Evolutionary conservation across 2,329 filamentous ascomycete species (phyloP).

Genomic region (Hymenotorrendiella dingleyae): DNA sequence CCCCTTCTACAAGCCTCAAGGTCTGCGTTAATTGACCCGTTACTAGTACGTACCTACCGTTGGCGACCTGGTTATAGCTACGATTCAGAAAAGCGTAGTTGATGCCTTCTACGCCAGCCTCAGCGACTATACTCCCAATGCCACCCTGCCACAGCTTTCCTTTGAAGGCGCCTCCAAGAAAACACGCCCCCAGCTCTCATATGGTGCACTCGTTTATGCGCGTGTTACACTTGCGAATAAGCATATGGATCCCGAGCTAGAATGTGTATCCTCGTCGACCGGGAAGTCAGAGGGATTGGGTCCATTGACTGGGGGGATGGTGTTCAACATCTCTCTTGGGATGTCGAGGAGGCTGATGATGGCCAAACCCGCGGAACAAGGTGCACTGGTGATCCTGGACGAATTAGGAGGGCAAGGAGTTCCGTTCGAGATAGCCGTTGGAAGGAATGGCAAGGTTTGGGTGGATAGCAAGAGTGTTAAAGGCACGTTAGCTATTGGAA

Average conservation of each 20-base stretch:
- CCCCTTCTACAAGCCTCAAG: not conserved
- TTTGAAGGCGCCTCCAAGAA: slow-evolving; percentile 93
- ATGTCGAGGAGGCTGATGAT: slow-evolving; percentile 77
- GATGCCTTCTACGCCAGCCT: slow-evolving; percentile 79
- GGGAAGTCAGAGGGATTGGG: slow-evolving; percentile 87
- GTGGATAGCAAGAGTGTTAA: slow-evolving; percentile 72
- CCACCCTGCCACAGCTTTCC: slow-evolving; percentile 76
- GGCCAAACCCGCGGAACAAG: slow-evolving; percentile 53
- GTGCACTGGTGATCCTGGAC: slow-evolving; percentile 68
- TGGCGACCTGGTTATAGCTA: slow-evolving; percentile 87
- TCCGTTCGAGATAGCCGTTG: slow-evolving; percentile 89
- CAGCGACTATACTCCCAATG: slow-evolving; percentile 57
- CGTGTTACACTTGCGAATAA: slow-evolving; percentile 72
- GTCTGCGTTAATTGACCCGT: slow-evolving; percentile 3
- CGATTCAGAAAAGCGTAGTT: slow-evolving; percentile 65
- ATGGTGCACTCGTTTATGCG: slow-evolving; percentile 81
- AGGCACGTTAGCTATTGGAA: slow-evolving; percentile 71
- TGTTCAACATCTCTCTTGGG: slow-evolving; percentile 72
- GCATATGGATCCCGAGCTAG: slow-evolving; percentile 83
- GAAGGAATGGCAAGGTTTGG: slow-evolving; percentile 89
- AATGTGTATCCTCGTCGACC: slow-evolving; percentile 80
- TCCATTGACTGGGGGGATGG: slow-evolving; percentile 76
- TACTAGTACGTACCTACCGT: slow-evolving; percentile 67
- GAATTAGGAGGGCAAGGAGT: slow-evolving; percentile 70
- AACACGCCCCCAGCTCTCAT: slow-evolving; percentile 70